phyloP scores from a whole-genome alignment of 108 stramenopile genomes.

The Nitzschia palea region DNA sequence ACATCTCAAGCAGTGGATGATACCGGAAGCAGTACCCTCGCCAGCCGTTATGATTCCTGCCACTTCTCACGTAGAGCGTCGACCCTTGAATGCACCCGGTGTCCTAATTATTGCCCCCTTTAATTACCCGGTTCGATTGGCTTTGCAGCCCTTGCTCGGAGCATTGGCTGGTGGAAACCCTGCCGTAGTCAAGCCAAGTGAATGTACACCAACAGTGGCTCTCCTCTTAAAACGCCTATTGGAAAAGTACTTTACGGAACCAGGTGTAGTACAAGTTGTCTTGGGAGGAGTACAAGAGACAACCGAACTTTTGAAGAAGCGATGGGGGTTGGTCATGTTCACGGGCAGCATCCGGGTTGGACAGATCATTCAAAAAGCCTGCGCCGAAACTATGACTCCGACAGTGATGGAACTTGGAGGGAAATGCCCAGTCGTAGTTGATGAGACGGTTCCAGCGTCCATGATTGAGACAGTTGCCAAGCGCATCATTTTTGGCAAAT shows the following conservation, averaged over 20 bases:
- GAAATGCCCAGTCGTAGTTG: constrained; percentile 74
- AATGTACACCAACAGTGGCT: constrained; percentile 46
- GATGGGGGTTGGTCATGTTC: constrained; percentile 83
- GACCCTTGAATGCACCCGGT: constrained; percentile 38
- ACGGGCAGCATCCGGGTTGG: constrained; percentile 81
- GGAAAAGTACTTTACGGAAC: constrained; percentile 62
- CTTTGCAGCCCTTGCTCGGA: constrained; percentile 57
- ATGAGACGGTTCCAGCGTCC: constrained; percentile 52
- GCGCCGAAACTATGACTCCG: constrained; percentile 88
- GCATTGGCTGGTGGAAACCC: constrained; percentile 88
- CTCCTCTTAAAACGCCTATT: constrained; percentile 46
- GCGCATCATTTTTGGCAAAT: constrained; percentile 70
- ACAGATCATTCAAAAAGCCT: constrained; percentile 68
- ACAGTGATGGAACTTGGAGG: constrained; percentile 91
- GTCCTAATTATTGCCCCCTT: constrained; percentile 77
- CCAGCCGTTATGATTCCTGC: constrained; percentile 20
- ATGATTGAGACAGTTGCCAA: constrained; percentile 50
- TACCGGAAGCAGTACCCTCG: constrained; percentile 32
- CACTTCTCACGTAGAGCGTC: constrained; percentile 18
- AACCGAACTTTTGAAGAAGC: constrained; percentile 52
- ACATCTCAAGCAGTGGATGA: constrained; percentile 38
- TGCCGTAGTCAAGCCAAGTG: constrained; percentile 77
- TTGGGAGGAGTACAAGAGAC: constrained; percentile 68
- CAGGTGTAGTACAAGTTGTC: constrained; percentile 57
- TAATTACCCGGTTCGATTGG: constrained; percentile 81